These are phyloP conservation scores for Gossypium anomalum DNA, from an alignment of 345 rosid genomes.

Conservation along the genomic window DNA sequence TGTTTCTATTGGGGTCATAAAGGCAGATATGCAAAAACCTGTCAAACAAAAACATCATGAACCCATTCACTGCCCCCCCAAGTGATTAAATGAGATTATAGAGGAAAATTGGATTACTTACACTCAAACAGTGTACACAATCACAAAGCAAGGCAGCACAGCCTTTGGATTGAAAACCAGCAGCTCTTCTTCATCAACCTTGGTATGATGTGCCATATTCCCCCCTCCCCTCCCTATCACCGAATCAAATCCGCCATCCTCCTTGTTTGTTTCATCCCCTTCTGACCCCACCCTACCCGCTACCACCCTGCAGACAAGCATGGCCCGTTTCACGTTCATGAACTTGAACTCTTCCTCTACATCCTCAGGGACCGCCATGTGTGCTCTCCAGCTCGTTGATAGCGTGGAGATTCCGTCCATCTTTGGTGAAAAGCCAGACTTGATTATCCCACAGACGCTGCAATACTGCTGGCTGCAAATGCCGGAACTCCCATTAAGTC, in stretches of 20 bases:
- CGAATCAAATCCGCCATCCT: slow-evolving; percentile 63
- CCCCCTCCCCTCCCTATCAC: slow-evolving; percentile 55
- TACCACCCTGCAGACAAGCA: slow-evolving; percentile 79
- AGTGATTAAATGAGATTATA: neutral
- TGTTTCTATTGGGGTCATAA: neutral
- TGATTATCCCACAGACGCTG: slow-evolving; percentile 80
- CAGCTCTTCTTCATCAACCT: slow-evolving; percentile 80
- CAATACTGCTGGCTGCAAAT: slow-evolving; percentile 78
- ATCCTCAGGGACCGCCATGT: slow-evolving; percentile 76
- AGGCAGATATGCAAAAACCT: neutral
- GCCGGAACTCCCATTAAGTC: slow-evolving; percentile 44
- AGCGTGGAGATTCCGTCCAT: slow-evolving; percentile 82
- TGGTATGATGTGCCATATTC: slow-evolving; percentile 33
- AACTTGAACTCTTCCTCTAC: slow-evolving; percentile 79
- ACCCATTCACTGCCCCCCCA: neutral
- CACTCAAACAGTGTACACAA: slow-evolving; percentile 58
- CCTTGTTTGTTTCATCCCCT: slow-evolving; percentile 45
- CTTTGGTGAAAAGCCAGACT: slow-evolving; percentile 80
- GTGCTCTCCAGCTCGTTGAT: slow-evolving; percentile 78
- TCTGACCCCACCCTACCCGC: slow-evolving; percentile 74
- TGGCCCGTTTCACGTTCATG: slow-evolving; percentile 89
- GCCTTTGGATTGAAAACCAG: slow-evolving; percentile 93
- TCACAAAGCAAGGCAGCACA: slow-evolving; percentile 93
- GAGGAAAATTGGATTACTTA: neutral
- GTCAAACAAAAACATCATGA: neutral